Percentiles rank a stretch among this genome's conserved stretches.
These are phyloP conservation scores for Phellinidium pouzarii DNA, from an alignment of 1,284 basidiomycete genomes.

Conservation along the genomic window DNA sequence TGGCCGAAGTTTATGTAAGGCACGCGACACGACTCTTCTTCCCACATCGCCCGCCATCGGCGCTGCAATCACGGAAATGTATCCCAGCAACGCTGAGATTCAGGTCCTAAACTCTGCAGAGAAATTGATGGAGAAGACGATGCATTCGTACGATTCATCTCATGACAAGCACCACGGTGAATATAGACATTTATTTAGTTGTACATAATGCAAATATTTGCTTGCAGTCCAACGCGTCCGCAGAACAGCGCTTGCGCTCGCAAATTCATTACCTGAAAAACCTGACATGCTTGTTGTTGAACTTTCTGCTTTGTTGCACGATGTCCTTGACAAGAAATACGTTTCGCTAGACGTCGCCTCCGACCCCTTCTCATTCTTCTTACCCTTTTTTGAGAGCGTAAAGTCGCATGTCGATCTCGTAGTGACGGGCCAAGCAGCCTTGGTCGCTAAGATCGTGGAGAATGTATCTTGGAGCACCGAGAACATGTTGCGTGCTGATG, in stretches of 20 bases:
- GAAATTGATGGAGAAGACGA: conserved; percentile 54
- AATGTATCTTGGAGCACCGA: conserved; percentile 88
- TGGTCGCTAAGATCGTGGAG: conserved; percentile 61
- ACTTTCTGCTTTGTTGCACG: conserved; percentile 76
- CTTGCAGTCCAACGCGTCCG: conserved; percentile 73
- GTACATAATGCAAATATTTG: neutral
- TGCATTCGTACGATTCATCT: conserved; percentile 83
- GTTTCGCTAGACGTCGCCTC: conserved; percentile 48
- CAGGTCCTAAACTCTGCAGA: conserved; percentile 7
- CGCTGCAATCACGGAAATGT: neutral
- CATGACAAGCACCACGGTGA: conserved; percentile 86
- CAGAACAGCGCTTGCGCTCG: conserved; percentile 66
- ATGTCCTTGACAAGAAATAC: conserved; percentile 85
- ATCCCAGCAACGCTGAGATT: conserved; percentile 7
- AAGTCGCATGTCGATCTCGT: conserved; percentile 45
- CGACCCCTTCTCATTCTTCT: conserved; percentile 59
- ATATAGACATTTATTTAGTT: conserved; percentile 21
- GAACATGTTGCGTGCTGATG: conserved; percentile 52
- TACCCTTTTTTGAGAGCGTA: conserved; percentile 55
- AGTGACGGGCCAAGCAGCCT: conserved; percentile 49
- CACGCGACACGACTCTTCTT: neutral
- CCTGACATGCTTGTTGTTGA: conserved; percentile 46
- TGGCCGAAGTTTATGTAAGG: neutral
- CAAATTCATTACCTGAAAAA: conserved; percentile 34
- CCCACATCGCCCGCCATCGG: no score